Conservation (phyloP, 257 asterid genomes). For the Nemophila menziesii region DNA sequence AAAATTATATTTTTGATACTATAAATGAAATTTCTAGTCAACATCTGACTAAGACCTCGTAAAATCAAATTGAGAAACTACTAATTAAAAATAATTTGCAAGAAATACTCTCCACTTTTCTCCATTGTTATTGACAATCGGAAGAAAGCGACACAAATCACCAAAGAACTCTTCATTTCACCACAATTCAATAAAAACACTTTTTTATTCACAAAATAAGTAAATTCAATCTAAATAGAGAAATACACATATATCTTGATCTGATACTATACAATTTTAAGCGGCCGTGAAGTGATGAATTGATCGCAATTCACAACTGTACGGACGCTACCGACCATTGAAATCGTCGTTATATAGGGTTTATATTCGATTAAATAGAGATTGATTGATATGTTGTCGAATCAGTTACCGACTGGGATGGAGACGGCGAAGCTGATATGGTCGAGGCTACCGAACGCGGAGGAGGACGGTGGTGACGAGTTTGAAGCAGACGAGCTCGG, state of each 20-base stretch:
- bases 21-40: background rate
- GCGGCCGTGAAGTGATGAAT: background rate
- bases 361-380: slow-evolving; percentile 1
- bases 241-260: background rate
- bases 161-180: background rate
- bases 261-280: background rate
- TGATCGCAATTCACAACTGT: background rate
- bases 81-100: too few species aligned
- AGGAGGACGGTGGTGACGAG: slow-evolving; percentile 33
- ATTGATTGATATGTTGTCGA: slow-evolving; percentile 43
- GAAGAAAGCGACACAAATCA: background rate
- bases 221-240: too few species aligned
- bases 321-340: background rate
- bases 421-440: slow-evolving; percentile 76
- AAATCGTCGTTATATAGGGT: background rate
- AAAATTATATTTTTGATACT: too few species aligned
- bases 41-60: background rate
- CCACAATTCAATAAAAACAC: too few species aligned
- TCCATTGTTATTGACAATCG: background rate
- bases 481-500: slow-evolving; percentile 20
- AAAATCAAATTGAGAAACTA: background rate
- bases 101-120: too few species aligned
- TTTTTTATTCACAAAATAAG: too few species aligned
- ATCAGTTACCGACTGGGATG: slow-evolving; percentile 80
- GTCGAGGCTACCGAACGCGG: slow-evolving; percentile 82